Base-by-base conservation (phyloP, 768 basidiomycete species). In the Mycena galopus region DNA sequence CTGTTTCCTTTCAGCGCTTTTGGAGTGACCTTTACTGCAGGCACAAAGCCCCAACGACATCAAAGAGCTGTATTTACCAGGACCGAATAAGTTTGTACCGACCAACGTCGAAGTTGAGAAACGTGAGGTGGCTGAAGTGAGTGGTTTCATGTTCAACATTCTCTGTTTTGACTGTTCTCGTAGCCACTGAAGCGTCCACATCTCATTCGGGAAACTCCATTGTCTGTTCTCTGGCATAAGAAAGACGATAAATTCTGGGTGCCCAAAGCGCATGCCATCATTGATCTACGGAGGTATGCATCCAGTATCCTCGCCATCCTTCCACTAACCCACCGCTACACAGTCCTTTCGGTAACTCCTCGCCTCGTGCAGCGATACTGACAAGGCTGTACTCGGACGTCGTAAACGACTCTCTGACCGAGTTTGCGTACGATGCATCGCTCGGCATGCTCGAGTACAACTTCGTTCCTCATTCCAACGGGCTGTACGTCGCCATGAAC, bases 211-310 rank as follows among this genome's bases (percentile, higher is more conserved):
- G 89, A 96, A 80, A 94, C 91, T 0, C 83, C 89, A 0, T 76
- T 92, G 30, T 93, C 92, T 5, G 88, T 91, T 16, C 83, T 99
- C 4, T 99, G 97, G 97, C 90, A 96, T 83, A 99, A 99, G 86
- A 96, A 96, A 79, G 98, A 99, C 79, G 97, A 99, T 81, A 89
- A 87, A 71, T 99, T 98, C 85, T 97, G 96, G 94, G 90, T 97
- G 12, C 98, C 98, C 0, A 95, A 94, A 78, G 96, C 96, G 2
- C 88, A 90, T 72, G 88, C 93, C 25, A 83, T 92, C 67, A 86
- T 98, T 65, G 90, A 94, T 75, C 84, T 97, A 55, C 88, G 93
- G 76, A 94, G 90, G 94, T 93, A 78, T 25, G 82, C 77, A 44
- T 42, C 44, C 51, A 63, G 19, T n/a, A 35, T 23, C 65, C 35